Evolutionary conservation across 495 filamentous ascomycete species (phyloP), one percentile per base, ranked within the genome.

Genomic region (Lophiostoma macrostomum): DNA sequence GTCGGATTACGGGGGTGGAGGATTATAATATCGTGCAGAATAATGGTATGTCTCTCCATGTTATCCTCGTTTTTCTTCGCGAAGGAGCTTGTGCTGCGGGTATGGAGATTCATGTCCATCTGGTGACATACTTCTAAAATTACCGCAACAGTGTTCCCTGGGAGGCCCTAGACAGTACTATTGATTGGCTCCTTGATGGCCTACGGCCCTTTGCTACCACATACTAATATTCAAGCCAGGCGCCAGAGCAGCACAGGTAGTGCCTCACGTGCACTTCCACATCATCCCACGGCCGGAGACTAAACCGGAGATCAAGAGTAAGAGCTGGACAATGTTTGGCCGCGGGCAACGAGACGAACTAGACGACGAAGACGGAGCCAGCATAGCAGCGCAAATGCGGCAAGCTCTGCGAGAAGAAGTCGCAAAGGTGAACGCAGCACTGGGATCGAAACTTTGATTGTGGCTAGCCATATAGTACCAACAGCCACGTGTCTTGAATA

Each of bases 11-110:
- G 12, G 81, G 80, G 5, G 79, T 89, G 25, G 76, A 73, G 14
- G 87, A 90, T 69, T 91, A 86, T 83, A 97, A 97, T 69, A 78
- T 96, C 18, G 87, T 95, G 53, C 90, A 95, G 73, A 97, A 97
- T 70, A 97, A 96, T 69, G 91, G 82, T 85, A 71, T 29, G 70
- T 69, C 35, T 30, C 20, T 19, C 19, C n/a, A 3, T 41, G 30
- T 39, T 5, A 11, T 22, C 22, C 14, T 20, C n/a, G 39, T 47
- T 46, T 13, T 32, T 25, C 25, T 34, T 31, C 20, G 6, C 22
- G 30, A n/a, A n/a, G 32, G 4, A 2, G 2, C 1, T 24, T 24
- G 7, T n/a, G n/a, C n/a, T n/a, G n/a, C n/a, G n/a, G n/a, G n/a
- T n/a, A n/a, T n/a, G n/a, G n/a, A n/a, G n/a, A n/a, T n/a, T n/a